These are phyloP conservation scores for Myriosclerotinia duriaeana DNA, from an alignment of 2,329 filamentous ascomycete species.

Conservation along the genomic window DNA sequence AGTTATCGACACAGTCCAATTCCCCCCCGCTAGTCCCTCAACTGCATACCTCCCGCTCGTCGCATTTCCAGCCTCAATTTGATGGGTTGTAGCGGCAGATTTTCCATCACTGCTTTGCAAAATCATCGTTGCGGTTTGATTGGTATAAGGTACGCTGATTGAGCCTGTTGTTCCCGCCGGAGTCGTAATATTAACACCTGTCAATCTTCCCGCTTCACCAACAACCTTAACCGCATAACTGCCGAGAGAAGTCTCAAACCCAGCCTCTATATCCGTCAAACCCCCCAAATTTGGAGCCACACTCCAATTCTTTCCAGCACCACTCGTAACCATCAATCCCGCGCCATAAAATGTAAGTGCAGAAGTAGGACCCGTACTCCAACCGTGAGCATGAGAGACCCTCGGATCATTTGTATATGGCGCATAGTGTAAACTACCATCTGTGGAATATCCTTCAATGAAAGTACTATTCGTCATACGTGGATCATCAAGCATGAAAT, in stretches of 20 bases:
- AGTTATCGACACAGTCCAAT: constrained; percentile 3
- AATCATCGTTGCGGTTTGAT: not conserved
- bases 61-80: not conserved
- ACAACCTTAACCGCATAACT: constrained; percentile 40
- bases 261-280: constrained; percentile 44
- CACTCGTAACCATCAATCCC: constrained; percentile 44
- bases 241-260: constrained; percentile 45
- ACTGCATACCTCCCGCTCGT: not conserved
- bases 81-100: not conserved
- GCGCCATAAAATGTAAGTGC: constrained; percentile 48
- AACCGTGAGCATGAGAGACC: constrained; percentile 52
- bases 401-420: constrained; percentile 44
- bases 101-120: not conserved
- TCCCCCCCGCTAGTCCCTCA: not conserved
- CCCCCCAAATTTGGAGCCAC: constrained; percentile 46
- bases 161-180: not conserved
- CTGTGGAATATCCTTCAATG: constrained; percentile 57
- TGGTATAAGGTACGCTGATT: constrained; percentile 1
- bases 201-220: not conserved
- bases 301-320: constrained; percentile 42
- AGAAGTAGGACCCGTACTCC: constrained; percentile 50
- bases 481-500: constrained; percentile 55
- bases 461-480: constrained; percentile 59
- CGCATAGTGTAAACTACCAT: constrained; percentile 54
- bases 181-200: not conserved